Conservation (phyloP, 176 grass and related monocot species). For the Urochloa ruziziensis region DNA sequence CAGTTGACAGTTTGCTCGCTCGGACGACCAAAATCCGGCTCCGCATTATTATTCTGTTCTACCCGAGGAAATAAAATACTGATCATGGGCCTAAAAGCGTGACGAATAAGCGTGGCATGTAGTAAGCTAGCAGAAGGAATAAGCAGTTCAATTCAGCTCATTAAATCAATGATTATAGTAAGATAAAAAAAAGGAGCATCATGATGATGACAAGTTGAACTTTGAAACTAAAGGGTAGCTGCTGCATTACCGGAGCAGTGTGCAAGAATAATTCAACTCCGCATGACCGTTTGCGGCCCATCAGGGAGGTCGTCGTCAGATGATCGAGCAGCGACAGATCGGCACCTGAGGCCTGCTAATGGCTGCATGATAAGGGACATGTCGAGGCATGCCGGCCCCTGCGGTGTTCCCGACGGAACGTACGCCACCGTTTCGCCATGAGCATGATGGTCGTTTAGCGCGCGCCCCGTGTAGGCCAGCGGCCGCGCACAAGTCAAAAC, state of each 20-base stretch:
- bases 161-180: not conserved
- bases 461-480: not conserved
- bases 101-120: not conserved
- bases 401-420: not conserved
- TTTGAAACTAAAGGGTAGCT: not conserved
- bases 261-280: not conserved
- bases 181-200: not conserved
- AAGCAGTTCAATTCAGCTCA: not conserved
- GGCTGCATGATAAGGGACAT: conserved; percentile 25
- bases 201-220: not conserved
- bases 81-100: not conserved
- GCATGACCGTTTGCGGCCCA: not conserved
- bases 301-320: too few species aligned
- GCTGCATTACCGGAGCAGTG: too few species aligned
- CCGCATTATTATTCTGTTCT: not conserved
- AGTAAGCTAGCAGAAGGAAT: not conserved
- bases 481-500: conserved; percentile 22
- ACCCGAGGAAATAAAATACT: not conserved
- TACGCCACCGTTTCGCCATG: conserved; percentile 3
- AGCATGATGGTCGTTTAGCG: not conserved
- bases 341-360: conserved; percentile 14
- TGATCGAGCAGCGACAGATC: not conserved
- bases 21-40: not conserved
- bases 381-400: conserved; percentile 29
- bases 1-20: conserved; percentile 36